Base-by-base conservation (phyloP, 2,329 filamentous ascomycete genomes). In the Ceratocystis cacaofunesta region DNA sequence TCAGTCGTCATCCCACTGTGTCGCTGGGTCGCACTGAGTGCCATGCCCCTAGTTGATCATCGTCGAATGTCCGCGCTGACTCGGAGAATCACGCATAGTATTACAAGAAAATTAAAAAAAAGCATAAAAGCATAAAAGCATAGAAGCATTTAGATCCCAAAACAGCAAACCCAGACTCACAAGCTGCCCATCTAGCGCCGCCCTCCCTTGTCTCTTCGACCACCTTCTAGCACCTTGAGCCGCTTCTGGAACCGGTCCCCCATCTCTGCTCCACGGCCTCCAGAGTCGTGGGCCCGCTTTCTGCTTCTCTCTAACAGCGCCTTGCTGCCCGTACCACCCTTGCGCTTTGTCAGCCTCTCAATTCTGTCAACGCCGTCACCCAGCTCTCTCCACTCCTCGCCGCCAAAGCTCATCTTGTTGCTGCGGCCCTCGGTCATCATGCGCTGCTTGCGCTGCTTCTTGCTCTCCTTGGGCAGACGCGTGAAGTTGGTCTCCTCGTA, bases 401-500 rank as follows among this genome's bases (percentile, higher is more conserved):
- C 94, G 68, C 92, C 92, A 76, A 84, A 85, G 70, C 78, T 76
- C 89, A 96, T 75, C 80, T 85, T 76, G 69, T 77, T 74, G 32
- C 65, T 68, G 10, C 65, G 36, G 32, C 63, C 65, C 60, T 64
- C 66, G 8, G 78, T 78, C 50, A 78, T 78, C 36, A 78, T 77
- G 73, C 82, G 80, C 73, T 82, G 85, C 78, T 88, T 87, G 67
- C 79, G 78, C 4, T 96, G 91, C 77, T 95, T 96, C 81, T 96
- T 97, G 76, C 85, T 89, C 74, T 89, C 84, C 71, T 85, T 87
- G 12, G 92, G 91, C 71, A 99, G 78, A 70, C 94, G 89, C 17
- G 90, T 85, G 72, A 96, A 92, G 77, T 99, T 95, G 70, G 80
- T 82, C 77, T 99, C 94, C 78, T 99, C 94, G 76, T 96, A 99